phyloP scores from a whole-genome alignment of 495 filamentous ascomycete genomes.

The Aspergillus cavernicola region DNA sequence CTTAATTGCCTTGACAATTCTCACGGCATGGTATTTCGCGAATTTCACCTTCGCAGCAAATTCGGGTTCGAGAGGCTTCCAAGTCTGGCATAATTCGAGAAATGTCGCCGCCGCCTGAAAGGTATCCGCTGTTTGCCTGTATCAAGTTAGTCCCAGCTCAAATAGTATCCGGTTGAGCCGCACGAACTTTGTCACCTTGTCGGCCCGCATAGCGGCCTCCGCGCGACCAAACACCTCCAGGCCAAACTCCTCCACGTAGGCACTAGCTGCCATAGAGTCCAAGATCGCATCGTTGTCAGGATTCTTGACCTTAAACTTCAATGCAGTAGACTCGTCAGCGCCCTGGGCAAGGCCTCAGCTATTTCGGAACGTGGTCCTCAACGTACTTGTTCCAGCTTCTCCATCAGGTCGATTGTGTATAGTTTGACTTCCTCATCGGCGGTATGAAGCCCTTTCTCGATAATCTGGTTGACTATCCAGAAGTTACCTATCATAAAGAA shows the following conservation, averaged over 20 bases:
- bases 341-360: neutral
- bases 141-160: constrained; percentile 8
- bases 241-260: constrained; percentile 92
- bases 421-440: constrained; percentile 66
- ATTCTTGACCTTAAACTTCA: constrained; percentile 63
- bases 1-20: constrained; percentile 86
- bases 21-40: constrained; percentile 90
- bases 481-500: constrained; percentile 65
- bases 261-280: constrained; percentile 80
- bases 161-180: neutral
- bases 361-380: neutral
- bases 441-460: constrained; percentile 72
- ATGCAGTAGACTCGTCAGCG: constrained; percentile 11
- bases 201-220: constrained; percentile 73
- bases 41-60: constrained; percentile 85
- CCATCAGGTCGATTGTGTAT: constrained; percentile 83
- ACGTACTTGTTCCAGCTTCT: constrained; percentile 80
- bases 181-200: constrained; percentile 77
- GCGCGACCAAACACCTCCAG: constrained; percentile 82
- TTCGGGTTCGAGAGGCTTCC: constrained; percentile 71
- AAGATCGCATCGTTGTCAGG: constrained; percentile 66
- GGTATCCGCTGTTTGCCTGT: constrained; percentile 87
- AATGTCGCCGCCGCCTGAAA: constrained; percentile 90
- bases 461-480: constrained; percentile 88
- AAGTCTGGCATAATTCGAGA: constrained; percentile 81